Base-by-base conservation (phyloP, 2,329 filamentous ascomycete species). In the Didymella keratinophila region DNA sequence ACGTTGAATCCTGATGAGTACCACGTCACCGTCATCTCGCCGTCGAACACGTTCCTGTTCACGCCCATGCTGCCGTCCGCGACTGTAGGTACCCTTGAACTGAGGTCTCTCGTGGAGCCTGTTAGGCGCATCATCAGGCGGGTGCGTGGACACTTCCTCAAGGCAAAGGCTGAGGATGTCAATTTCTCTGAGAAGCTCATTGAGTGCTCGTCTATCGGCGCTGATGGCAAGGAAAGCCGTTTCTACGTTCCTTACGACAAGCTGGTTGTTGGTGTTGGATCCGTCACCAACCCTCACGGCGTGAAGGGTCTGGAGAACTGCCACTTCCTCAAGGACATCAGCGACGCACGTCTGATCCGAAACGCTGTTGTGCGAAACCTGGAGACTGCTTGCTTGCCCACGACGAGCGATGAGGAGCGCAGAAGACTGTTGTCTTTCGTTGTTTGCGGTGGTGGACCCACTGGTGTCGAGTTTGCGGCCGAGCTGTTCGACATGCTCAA, bases 181-280 rank as follows among this genome's bases (percentile, higher is more conserved):
- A 92, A 97, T 53, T 97, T 98, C 73, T 92, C 91, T 0, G 86
- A 93, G 70, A 96, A 96, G 75, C 81, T 99, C 55, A 88, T 99
- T 7, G 95, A 99, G 76, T 85, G 97, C 1, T 88, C 90, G 0
- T 91, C 96, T 66, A 73, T 83, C 2, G 90, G 93, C 65, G 78
- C 86, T 3, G 78, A 83, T 58, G 95, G 95, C 4, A 82, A 91
- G n/a, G 87, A 90, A 69, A 83, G 87, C 55, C 83, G 87, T 39
- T 99, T 98, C 79, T 99, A 99, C 74, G 84, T 99, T 1, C 95
- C 95, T 0, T 99, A 99, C 74, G 96, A 99, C 76, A 99, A 99
- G 80, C 84, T 99, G 45, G 90, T 99, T 27, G 84, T 99, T 69
- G 93, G 89, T 25, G 93, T 98, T 58, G 94, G 94, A 32, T 97